Evolutionary conservation across 2,329 filamentous ascomycete species (phyloP), one percentile per base, ranked within the genome.

Genomic region (Colletotrichum endophyticum): DNA sequence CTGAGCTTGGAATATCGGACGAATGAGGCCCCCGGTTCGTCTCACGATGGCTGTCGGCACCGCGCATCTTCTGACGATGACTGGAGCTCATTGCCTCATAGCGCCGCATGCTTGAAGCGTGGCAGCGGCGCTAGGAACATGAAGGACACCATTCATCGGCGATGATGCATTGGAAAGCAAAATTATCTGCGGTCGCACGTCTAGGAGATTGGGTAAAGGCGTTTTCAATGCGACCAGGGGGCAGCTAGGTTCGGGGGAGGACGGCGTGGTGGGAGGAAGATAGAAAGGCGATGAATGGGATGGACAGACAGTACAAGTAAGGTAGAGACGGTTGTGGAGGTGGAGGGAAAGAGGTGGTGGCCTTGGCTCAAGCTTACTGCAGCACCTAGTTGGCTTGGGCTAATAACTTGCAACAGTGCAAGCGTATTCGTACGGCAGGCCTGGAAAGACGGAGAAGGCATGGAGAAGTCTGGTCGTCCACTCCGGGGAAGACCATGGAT

Each of bases 31-130:
- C 74, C 74, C 27, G 49, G 70, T 74, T 66, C 70, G 59, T 72
- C 64, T 73, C 70, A 64, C 73, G 32, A 73, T 62, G 73, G 56
- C 53, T 19, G 57, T 27, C 44, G 66, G 68, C 74, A 76, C 67
- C 64, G 71, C 34, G 59, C 44, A 74, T 66, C 70, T 71, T 76
- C 34, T 70, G 39, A 66, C 59, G 66, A 76, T 74, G 53, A 76
- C 61, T 74, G 74, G 70, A 76, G 63, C 66, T 69, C 70, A 69
- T 76, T 69, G 73, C 73, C 73, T 76, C 73, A 66, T 73, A 64
- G 70, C 57, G 70, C 64, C 15, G 57, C 44, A 36, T 25, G 69
- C 34, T 73, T 62, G 57, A 63, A 76, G 73, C 70, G 44, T 69
- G 64, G 73, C 57, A 76, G 64, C 57, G 70, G 57, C 73, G 70